These are phyloP conservation scores for Cytospora mali DNA, from an alignment of 2,329 filamentous ascomycete genomes.

Conservation along the genomic window DNA sequence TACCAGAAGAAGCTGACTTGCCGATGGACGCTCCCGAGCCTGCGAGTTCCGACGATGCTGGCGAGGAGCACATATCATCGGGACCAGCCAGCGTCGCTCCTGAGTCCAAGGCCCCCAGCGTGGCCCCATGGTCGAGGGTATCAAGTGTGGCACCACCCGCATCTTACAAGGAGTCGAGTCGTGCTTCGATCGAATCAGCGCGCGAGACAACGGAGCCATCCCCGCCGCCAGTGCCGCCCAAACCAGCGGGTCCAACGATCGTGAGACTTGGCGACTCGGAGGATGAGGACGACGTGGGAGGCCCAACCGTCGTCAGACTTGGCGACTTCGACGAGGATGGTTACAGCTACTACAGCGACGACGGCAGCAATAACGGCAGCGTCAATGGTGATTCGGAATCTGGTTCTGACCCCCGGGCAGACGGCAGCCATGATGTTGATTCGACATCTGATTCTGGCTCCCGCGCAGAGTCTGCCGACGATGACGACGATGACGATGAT, in stretches of 20 bases:
- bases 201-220: conserved; percentile 7
- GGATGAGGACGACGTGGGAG: conserved; percentile 33
- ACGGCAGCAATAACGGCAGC: conserved; percentile 15
- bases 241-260: conserved; percentile 36
- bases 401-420: not conserved
- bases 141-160: conserved; percentile 3
- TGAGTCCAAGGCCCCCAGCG: conserved; percentile 9
- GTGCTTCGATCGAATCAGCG: not conserved
- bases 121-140: conserved; percentile 12
- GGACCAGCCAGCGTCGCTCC: conserved; percentile 25
- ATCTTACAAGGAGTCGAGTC: conserved; percentile 8
- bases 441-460: not conserved
- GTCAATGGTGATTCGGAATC: conserved; percentile 25
- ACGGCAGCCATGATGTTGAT: not conserved
- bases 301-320: conserved; percentile 40
- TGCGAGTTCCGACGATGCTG: conserved; percentile 30
- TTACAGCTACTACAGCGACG: conserved; percentile 23
- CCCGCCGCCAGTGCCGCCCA: conserved; percentile 21
- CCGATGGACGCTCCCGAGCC: conserved; percentile 14
- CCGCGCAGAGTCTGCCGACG: conserved; percentile 16
- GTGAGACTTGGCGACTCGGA: conserved; percentile 37
- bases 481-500: conserved; percentile 31
- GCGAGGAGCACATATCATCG: conserved; percentile 32
- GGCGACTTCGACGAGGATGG: conserved; percentile 33
- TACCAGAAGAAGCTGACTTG: not conserved